phyloP scores from a whole-genome alignment of 225 moss, liverwort and hornwort genomes.

The Polytrichum commune region DNA sequence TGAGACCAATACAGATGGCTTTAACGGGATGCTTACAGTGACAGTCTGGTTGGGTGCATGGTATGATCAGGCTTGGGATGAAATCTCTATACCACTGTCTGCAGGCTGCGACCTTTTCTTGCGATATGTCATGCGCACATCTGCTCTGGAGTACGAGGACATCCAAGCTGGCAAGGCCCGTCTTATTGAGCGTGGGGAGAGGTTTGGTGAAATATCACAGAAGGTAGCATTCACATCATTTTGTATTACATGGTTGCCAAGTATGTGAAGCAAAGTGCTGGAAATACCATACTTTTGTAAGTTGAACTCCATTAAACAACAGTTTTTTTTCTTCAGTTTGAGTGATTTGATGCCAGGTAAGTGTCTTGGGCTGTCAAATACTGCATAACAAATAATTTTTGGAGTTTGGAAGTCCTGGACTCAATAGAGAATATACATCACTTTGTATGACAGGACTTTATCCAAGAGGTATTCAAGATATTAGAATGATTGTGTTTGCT shows the following conservation, averaged over 20 bases:
- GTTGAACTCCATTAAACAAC: not conserved
- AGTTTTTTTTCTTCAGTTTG: not conserved
- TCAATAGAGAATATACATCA: too few relatives aligned
- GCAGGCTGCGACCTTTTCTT: conserved; percentile 92
- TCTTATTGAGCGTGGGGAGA: conserved; percentile 83
- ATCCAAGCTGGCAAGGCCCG: conserved; percentile 69
- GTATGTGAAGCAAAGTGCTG: too few relatives aligned
- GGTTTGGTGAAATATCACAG: conserved; percentile 74
- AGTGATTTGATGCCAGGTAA: too few relatives aligned
- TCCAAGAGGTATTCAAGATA: too few relatives aligned
- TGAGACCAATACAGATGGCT: too few relatives aligned
- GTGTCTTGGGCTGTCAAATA: too few relatives aligned
- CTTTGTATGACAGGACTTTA: too few relatives aligned
- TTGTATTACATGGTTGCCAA: too few relatives aligned
- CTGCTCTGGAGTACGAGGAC: conserved; percentile 75
- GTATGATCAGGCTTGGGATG: conserved; percentile 74
- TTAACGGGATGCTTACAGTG: conserved; percentile 11
- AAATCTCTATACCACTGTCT: conserved; percentile 80
- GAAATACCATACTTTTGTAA: not conserved
- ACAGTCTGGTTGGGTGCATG: conserved; percentile 29
- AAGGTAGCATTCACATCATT: conserved; percentile 44
- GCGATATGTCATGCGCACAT: conserved; percentile 85
- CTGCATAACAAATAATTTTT: too few relatives aligned
- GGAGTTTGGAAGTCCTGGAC: too few relatives aligned
- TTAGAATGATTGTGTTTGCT: too few relatives aligned